A percentile compares a stretch with the other conserved stretches of the same genome.
These are phyloP conservation scores for Hortiboletus flavorubellus DNA, from an alignment of 768 basidiomycete species.

Conservation along the genomic window DNA sequence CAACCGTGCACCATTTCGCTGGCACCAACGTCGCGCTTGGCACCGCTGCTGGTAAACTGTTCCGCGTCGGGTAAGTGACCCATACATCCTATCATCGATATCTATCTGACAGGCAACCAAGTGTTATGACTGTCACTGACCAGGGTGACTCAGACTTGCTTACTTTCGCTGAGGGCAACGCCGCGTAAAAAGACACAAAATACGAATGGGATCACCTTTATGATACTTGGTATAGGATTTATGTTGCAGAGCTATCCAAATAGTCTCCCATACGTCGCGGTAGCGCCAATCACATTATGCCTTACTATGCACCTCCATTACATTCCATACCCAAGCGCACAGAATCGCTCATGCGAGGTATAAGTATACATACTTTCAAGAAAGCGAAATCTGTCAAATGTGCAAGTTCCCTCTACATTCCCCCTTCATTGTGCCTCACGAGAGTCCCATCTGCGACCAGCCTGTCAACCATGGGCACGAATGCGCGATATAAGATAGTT, in stretches of 20 bases:
- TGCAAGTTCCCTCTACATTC: background rate
- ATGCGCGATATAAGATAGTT: conserved; percentile 20
- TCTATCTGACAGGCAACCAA: conserved; percentile 29
- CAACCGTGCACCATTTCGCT: conserved; percentile 95
- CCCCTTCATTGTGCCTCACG: background rate
- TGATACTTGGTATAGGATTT: conserved; percentile 2
- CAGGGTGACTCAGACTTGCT: conserved; percentile 96
- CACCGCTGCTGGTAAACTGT: conserved; percentile 98
- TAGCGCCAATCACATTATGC: conserved; percentile 1
- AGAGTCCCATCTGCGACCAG: conserved; percentile 19
- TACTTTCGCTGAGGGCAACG: conserved; percentile 72
- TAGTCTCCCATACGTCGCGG: background rate
- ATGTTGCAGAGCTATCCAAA: background rate
- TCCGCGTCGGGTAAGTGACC: conserved; percentile 87
- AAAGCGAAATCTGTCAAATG: background rate
- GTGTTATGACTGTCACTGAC: conserved; percentile 97
- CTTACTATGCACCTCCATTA: background rate
- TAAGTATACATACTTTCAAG: background rate
- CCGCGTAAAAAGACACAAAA: conserved; percentile 43
- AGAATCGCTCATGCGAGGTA: background rate
- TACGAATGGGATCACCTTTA: background rate
- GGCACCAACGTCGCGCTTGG: conserved; percentile 98
- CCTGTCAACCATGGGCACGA: conserved; percentile 23
- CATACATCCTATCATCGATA: background rate
- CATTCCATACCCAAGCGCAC: background rate